Evolutionary conservation across 371 early-diverging fungal genomes (phyloP).

Genomic region (Mortierella sp.): DNA sequence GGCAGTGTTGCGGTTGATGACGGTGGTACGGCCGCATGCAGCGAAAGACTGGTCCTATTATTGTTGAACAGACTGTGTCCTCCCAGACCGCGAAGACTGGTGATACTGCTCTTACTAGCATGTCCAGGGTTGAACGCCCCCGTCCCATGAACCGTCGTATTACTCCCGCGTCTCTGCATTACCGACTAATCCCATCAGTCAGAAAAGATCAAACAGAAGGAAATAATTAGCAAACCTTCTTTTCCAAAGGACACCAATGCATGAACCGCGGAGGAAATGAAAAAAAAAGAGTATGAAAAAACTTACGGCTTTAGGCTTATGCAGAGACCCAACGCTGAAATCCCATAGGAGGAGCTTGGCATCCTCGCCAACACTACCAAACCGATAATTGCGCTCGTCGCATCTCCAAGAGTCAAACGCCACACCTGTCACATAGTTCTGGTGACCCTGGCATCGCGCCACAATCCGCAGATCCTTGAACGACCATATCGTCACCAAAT

Average conservation of each 20-base stretch:
- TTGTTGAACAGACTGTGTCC: slow-evolving; percentile 41
- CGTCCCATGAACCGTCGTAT: slow-evolving; percentile 30
- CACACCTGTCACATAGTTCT: slow-evolving; percentile 85
- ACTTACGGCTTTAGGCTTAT: slow-evolving; percentile 77
- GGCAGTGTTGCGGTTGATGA: slow-evolving; percentile 27
- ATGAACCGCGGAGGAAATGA: not conserved
- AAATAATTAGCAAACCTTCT: not conserved
- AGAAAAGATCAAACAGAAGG: not conserved
- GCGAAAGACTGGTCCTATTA: not conserved
- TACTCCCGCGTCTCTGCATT: slow-evolving; percentile 40
- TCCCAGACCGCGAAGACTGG: slow-evolving; percentile 36
- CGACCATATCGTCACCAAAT: slow-evolving; percentile 94
- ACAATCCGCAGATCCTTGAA: slow-evolving; percentile 81
- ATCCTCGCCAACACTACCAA: slow-evolving; percentile 95
- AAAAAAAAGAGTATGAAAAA: not conserved
- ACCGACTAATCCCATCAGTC: slow-evolving; percentile 11
- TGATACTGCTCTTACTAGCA: slow-evolving; percentile 39
- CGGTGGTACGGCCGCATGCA: not conserved
- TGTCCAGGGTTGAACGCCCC: slow-evolving; percentile 50
- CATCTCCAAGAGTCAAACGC: slow-evolving; percentile 94
- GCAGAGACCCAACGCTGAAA: slow-evolving; percentile 85
- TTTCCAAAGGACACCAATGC: no score
- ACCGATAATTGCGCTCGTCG: slow-evolving; percentile 86
- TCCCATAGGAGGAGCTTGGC: slow-evolving; percentile 92
- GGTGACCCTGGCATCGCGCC: slow-evolving; percentile 95